These are phyloP conservation scores for Sicyos baderoa DNA, from an alignment of 306 rosid genomes.

Conservation along the genomic window DNA sequence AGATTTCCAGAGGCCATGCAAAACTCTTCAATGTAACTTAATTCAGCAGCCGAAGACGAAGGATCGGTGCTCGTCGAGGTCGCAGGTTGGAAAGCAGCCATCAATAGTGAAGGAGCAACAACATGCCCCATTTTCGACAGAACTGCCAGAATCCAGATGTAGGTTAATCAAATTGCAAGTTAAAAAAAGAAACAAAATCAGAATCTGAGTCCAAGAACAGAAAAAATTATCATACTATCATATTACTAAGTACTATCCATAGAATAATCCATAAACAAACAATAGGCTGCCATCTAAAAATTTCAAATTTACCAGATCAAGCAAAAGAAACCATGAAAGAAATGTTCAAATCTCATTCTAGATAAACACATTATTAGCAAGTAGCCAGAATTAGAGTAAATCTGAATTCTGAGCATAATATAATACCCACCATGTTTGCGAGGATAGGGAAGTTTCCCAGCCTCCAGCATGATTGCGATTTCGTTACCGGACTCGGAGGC, in stretches of 20 bases:
- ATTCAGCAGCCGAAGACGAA: slow-evolving; percentile 35
- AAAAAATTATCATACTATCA: not conserved
- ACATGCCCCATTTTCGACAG: slow-evolving; percentile 60
- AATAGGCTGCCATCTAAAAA: not conserved
- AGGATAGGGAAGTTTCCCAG: slow-evolving; percentile 56
- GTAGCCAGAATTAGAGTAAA: not conserved
- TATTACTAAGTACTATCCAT: not conserved
- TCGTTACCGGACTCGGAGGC: slow-evolving; percentile 73
- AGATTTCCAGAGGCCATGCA: slow-evolving; percentile 47
- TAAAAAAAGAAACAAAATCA: slow-evolving; percentile 2
- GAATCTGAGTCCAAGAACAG: slow-evolving; percentile 2
- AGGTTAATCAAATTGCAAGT: slow-evolving; percentile 13
- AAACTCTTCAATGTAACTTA: slow-evolving; percentile 41
- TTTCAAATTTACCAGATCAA: not conserved
- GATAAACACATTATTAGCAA: not conserved
- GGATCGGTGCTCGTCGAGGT: slow-evolving; percentile 47
- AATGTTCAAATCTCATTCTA: not conserved
- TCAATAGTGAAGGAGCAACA: slow-evolving; percentile 47
- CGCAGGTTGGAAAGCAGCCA: slow-evolving; percentile 60
- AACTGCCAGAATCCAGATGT: slow-evolving; percentile 35
- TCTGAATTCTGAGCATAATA: slow-evolving; percentile 12
- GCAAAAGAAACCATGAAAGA: not conserved
- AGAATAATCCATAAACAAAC: not conserved
- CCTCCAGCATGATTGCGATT: slow-evolving; percentile 70
- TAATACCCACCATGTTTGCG: slow-evolving; percentile 45